Base-by-base conservation (phyloP, 2,329 filamentous ascomycete genomes). In the Rutstroemia sp. region DNA sequence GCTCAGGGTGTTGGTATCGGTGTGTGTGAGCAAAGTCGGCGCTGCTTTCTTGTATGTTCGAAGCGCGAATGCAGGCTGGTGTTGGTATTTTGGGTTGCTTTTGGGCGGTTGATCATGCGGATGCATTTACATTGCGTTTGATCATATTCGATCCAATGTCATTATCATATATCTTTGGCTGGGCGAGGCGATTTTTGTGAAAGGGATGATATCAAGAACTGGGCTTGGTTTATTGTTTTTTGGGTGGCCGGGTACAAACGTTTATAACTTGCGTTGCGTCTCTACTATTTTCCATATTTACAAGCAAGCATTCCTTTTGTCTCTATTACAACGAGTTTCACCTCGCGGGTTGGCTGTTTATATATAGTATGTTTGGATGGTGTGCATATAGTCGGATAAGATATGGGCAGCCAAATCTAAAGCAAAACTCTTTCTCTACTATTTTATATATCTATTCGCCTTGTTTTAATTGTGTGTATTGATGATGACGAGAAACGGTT, bases 1-100 rank as follows among this genome's bases (percentile, higher is more conserved):
- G 59, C 25, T 49, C 54, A 56, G 64, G 57, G 65, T 67, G 66
- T 68, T 61, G 63, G 63, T 61, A 30, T 30, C 27, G 27, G 42
- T 47, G 53, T 51, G 45, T 56, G 49, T 46, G 63, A 65, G 62
- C 60, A 63, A 63, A 63, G 60, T 54, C 58, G 60, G 42, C 25
- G 54, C 44, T 48, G 61, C 64, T 61, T 63, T 62, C 39, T 59
- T 54, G 61, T 67, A 63, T 65, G 66, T 67, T 62, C 14, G 58
- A 30, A 62, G 58, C 57, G 59, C 57, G 55, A 57, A 41, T 25
- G 21, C 39, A 49, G 46, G 14, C 45, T 54, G 53, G 53, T 56
- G 53, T 56, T 56, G 53, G 48, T 57, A 47, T 52, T 41, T 58
- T 59, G 61, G 54, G 54, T 59, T 53, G 58, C 56, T 61, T 63